These are phyloP conservation scores for Trichoderma atroviride DNA, from an alignment of 2,329 filamentous ascomycete species.

Conservation along the genomic window DNA sequence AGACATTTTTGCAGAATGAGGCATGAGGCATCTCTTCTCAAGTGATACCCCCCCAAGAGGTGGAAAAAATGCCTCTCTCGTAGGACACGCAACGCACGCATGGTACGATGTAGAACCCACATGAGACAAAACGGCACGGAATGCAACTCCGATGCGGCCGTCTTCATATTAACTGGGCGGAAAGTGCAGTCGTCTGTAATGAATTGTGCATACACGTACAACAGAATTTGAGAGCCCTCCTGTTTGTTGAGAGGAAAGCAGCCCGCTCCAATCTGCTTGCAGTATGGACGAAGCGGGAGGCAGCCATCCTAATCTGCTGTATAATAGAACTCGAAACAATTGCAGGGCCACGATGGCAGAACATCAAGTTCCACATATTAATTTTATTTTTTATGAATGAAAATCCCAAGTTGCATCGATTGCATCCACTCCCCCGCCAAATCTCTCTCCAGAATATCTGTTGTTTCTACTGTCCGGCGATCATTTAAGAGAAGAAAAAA, in stretches of 20 bases:
- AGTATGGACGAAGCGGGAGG: neutral
- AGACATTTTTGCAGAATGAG: neutral
- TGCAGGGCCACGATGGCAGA: neutral
- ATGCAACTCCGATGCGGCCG: neutral
- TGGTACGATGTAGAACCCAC: conserved; percentile 1
- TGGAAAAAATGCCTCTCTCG: neutral
- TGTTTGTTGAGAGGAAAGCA: neutral
- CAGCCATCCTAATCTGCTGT: neutral
- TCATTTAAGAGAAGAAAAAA: neutral
- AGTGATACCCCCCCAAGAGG: neutral
- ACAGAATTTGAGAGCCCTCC: too few relatives aligned
- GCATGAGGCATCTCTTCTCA: neutral
- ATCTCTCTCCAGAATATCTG: neutral
- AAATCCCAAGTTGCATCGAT: neutral
- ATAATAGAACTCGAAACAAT: neutral
- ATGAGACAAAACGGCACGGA: neutral
- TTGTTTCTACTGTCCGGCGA: neutral
- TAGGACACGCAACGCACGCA: neutral
- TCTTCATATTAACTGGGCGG: neutral
- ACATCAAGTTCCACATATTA: neutral
- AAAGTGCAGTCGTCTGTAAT: neutral
- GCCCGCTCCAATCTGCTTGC: neutral
- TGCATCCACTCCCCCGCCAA: neutral
- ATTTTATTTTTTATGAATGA: too few relatives aligned
- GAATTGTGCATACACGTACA: neutral